phyloP scores from a whole-genome alignment of 1,139 yeast genomes.

The Wickerhamomyces sp. region DNA sequence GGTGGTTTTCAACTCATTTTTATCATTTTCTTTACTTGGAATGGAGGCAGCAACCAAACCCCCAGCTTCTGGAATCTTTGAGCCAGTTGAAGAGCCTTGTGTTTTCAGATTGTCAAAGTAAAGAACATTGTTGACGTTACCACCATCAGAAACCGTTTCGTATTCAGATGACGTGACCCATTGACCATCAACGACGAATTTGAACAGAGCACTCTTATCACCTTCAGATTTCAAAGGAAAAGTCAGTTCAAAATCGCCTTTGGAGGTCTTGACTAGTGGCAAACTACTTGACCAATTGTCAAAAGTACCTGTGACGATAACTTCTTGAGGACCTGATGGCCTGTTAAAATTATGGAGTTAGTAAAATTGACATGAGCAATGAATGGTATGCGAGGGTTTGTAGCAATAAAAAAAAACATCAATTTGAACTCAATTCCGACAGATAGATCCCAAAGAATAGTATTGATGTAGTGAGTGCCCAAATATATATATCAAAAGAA shows the following conservation, averaged over 20 bases:
- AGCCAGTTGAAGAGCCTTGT: slow-evolving; percentile 22
- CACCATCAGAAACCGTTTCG: slow-evolving; percentile 46
- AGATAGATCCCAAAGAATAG: no score
- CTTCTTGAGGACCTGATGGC: slow-evolving; percentile 74
- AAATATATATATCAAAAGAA: no score
- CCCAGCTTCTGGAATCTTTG: slow-evolving; percentile 57
- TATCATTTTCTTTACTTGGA: slow-evolving; percentile 9
- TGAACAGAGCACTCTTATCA: slow-evolving; percentile 47
- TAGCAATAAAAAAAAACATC: no score
- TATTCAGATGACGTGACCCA: slow-evolving; percentile 52
- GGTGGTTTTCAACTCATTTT: slow-evolving; percentile 10
- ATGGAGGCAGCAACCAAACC: slow-evolving; percentile 15
- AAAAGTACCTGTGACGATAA: slow-evolving; percentile 71
- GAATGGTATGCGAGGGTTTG: not conserved
- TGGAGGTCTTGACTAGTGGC: slow-evolving; percentile 52
- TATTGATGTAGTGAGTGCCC: no score
- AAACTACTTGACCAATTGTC: slow-evolving; percentile 66
- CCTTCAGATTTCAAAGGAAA: slow-evolving; percentile 41
- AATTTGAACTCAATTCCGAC: no score
- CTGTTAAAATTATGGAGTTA: slow-evolving; percentile 26
- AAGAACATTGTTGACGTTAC: slow-evolving; percentile 59
- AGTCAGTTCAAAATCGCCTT: slow-evolving; percentile 55
- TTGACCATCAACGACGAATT: slow-evolving; percentile 70
- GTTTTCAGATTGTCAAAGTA: slow-evolving; percentile 28
- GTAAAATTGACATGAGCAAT: no score